Base-by-base conservation (phyloP, 305 asterid species). In the Fraxinus xanthoxyloides region DNA sequence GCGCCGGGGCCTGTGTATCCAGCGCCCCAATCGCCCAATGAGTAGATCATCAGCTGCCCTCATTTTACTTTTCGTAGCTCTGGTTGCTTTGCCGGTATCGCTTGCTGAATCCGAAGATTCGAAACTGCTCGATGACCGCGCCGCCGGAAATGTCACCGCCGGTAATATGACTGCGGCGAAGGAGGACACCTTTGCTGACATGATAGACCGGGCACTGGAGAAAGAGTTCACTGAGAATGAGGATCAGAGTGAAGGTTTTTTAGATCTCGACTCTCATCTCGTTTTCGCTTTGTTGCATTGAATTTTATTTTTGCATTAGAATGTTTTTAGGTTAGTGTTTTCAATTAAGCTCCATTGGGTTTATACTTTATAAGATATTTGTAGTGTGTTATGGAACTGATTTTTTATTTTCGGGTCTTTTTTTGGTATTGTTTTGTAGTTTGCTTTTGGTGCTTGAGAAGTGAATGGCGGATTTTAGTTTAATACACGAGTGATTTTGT, bases 121-220 rank as follows among this genome's bases (percentile, higher is more conserved):
- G 76, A 86, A 84, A 75, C 73, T 85, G 85, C 82, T 88, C 15
- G 91, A 82, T 1, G 85, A 84, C 13, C 85, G 9, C 5, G 24
- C 24, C 28, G 83, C 77, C 61, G 85, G 73, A 43, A 87, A 81
- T 86, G 91, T 77, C 3, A 89, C 86, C 81, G 12, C 63, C 74
- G 93, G 89, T 80, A 90, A 93, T 26, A 79, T 31, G 85, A 86
- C 91, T 61, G 82, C 73, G 75, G 81, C 86, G 36, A 94, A 91
- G 86, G 98, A 93, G 88, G 93, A 90, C 31, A 96, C 95, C 4
- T 92, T 96, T 61, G 98, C 99, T 74, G 98, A 92, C 82, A 94
- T 96, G 93, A 93, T 94, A 80, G 98, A 93, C 92, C 97, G 96
- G 72, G 99, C 99, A 38, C 90, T 96, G 26, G 95, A 92, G 86